Percentiles rank a stretch among this genome's conserved stretches.
Evolutionary conservation across 1,284 basidiomycete genomes (phyloP).

Genomic region (Laetiporus sulphureus): DNA sequence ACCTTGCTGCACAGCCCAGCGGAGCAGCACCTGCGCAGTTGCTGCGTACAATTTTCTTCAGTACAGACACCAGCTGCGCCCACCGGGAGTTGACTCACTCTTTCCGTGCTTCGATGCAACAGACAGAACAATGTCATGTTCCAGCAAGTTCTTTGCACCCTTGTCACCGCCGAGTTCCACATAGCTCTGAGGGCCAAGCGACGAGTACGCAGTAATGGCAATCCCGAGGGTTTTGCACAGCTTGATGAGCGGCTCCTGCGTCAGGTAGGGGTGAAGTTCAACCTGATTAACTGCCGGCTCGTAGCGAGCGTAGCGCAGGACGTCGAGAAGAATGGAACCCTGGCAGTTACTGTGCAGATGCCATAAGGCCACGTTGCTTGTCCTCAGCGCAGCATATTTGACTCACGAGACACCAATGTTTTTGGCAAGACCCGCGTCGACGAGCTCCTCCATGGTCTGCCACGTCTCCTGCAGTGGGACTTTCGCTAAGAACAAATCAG

Average conservation of each 20-base stretch:
- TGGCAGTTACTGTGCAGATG: slow-evolving; percentile 51
- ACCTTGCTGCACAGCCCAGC: slow-evolving; percentile 73
- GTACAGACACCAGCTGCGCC: slow-evolving; percentile 8
- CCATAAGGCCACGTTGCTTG: not conserved
- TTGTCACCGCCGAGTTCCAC: slow-evolving; percentile 56
- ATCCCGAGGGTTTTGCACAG: slow-evolving; percentile 57
- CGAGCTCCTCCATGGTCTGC: slow-evolving; percentile 67
- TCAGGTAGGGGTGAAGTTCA: slow-evolving; percentile 72
- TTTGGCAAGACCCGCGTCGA: slow-evolving; percentile 60
- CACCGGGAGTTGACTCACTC: slow-evolving; percentile 35
- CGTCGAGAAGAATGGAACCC: slow-evolving; percentile 56
- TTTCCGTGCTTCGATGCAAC: slow-evolving; percentile 49
- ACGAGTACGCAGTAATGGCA: slow-evolving; percentile 73
- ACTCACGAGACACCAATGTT: slow-evolving; percentile 67
- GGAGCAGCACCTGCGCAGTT: slow-evolving; percentile 60
- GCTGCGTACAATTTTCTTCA: slow-evolving; percentile 25
- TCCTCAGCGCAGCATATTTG: not conserved
- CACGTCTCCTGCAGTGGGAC: slow-evolving; percentile 73
- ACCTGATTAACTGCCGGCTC: slow-evolving; percentile 70
- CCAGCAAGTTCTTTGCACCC: slow-evolving; percentile 43
- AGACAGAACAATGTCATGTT: slow-evolving; percentile 38
- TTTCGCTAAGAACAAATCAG: slow-evolving; percentile 35
- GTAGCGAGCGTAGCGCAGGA: slow-evolving; percentile 66
- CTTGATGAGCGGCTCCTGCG: slow-evolving; percentile 58
- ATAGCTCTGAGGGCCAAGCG: slow-evolving; percentile 68